phyloP scores from a whole-genome alignment of 2,329 filamentous ascomycete species.

The Bimuria novae-zelandiae region DNA sequence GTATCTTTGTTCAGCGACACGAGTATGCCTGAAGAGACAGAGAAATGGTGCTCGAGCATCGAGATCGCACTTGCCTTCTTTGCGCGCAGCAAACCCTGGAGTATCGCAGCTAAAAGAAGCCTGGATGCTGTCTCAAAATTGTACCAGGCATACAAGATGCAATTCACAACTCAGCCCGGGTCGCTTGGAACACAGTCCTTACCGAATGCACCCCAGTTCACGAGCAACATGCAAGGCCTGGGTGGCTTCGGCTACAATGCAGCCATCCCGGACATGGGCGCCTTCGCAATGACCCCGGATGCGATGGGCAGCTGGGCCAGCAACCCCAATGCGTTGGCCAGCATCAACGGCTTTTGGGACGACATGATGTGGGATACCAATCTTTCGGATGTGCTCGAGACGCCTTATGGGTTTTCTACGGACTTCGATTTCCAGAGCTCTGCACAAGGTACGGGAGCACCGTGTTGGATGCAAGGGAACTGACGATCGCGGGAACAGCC shows the following conservation, averaged over 20 bases:
- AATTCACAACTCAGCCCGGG: conserved; percentile 12
- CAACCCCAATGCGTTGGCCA: conserved; percentile 37
- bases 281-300: conserved; percentile 29
- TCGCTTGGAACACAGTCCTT: conserved; percentile 13
- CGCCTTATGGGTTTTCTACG: conserved; percentile 39
- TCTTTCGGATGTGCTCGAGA: conserved; percentile 44
- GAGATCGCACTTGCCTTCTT: conserved; percentile 51
- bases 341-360: conserved; percentile 44
- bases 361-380: conserved; percentile 51
- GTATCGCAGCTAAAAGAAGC: conserved; percentile 51
- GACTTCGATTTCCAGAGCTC: conserved; percentile 42
- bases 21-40: conserved; percentile 44
- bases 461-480: conserved; percentile 45
- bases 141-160: conserved; percentile 48
- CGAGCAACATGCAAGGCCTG: conserved; percentile 15
- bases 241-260: conserved; percentile 31
- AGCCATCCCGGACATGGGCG: conserved; percentile 27
- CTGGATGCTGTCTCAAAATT: conserved; percentile 48
- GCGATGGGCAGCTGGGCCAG: conserved; percentile 24
- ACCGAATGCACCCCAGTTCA: conserved; percentile 19
- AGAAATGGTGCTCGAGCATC: conserved; percentile 49
- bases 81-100: conserved; percentile 49
- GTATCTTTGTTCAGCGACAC: conserved; percentile 74
- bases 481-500: conserved; percentile 15
- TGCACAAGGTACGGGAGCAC: conserved; percentile 38